Base-by-base conservation (phyloP, 2,329 filamentous ascomycete species). In the Colletotrichum karsti region DNA sequence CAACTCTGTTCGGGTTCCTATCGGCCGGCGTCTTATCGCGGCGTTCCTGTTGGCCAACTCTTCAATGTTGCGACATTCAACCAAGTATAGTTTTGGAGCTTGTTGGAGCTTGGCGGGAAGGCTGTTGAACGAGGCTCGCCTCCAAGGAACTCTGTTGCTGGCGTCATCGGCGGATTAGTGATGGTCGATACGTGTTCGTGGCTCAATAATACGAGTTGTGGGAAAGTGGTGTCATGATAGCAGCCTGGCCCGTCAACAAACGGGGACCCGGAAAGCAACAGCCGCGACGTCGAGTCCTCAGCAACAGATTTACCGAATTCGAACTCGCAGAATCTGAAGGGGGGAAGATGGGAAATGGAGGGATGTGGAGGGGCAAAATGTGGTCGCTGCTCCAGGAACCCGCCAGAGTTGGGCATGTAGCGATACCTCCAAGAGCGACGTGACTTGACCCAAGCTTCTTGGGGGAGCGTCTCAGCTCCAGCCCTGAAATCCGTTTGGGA, bases 171-270 rank as follows among this genome's bases (percentile, higher is more conserved):
- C 53, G 24, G 22, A 39, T 41, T 46, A 26, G 48, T 54, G 22
- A 28, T 48, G 20, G 37, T 37, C 24, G 20, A 63, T 55, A 58
- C 51, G 53, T 54, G 46, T 67, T 37, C 59, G 6, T 24, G n/a
- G 30, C 26, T 18, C 37, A 22, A 10, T 35, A 44, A 55, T 57
- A 63, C 50, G 59, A 63, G 33, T 24, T 39, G 22, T 51, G 35
- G 30, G 63, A 63, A 63, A 63, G 57, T 67, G 57, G 63, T 55
- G 58, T 33, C 67, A 59, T 67, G 53, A 69, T 67, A 46, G 13
- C 53, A 59, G 22, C 53, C 28, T 51, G 44, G 37, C 30, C 53
- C 35, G 37, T 54, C 53, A 64, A 48, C 46, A 35, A 67, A 64
- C 53, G 39, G 53, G 64, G 44, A 26, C 15, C 51, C 64, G 60